Base-by-base conservation (phyloP, 441 rosid genomes). In the Gossypium aridum region DNA sequence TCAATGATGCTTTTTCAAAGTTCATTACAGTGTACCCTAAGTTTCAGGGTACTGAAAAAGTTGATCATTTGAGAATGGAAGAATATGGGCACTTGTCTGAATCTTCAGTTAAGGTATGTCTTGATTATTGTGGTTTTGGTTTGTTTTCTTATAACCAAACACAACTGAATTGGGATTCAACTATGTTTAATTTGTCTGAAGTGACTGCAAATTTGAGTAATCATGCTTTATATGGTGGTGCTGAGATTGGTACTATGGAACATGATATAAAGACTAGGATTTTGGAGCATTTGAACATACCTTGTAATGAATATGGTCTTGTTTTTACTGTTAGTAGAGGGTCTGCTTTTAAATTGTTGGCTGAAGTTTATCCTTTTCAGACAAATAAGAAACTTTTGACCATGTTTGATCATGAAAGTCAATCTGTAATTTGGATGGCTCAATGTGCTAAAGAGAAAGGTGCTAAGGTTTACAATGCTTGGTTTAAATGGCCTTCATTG, bases 361-460 rank as follows among this genome's bases (percentile, higher is more conserved):
- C 93, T 12, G 91, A 87, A 71, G 86, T 90, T 77, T 89, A 89
- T 77, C 90, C 93, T 17, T 89, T 89, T 39, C 86, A 89, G 60
- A 82, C 87, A 0, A 89, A 87, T 78, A 89, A 82, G 86, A 85
- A 83, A 80, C 78, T 89, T 70, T 61, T 87, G 76, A 89, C 91
- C 26, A 86, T 89, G 91, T 89, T 89, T 73, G 93, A 89, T 79
- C 93, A 89, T 25, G 90, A 89, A 82, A 89, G 93, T 83, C 93
- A 87, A 61, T 89, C 93, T 0, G 90, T 89, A 47, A 86, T 83
- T 72, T 85, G 89, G 91, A 87, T 89, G 90, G 89, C 87, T 70
- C 89, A 87, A 63, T 81, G 91, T 71, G 93, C 93, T 8, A 89
- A 87, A 78, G 91, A 86, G 81, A 89, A 87, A 84, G 90, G 93